Evolutionary conservation across 257 asterid genomes (phyloP), one percentile per base, ranked within the genome.

Genomic region (Asclepias syriaca): DNA sequence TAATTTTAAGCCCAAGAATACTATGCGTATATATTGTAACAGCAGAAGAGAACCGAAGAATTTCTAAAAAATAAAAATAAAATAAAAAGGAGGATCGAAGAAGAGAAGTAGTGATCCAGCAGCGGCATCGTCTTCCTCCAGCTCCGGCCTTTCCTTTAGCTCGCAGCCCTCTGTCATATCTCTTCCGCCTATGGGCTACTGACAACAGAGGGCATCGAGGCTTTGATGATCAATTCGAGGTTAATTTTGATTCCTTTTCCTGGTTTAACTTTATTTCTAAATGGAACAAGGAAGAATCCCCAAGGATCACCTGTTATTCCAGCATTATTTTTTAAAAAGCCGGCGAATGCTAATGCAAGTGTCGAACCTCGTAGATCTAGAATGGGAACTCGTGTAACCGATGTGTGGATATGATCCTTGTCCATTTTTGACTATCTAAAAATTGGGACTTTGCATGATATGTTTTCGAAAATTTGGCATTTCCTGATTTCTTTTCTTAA

Each of bases 111-210:
- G 65, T 11, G 65, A 59, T 11, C 40, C 40, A 4, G 19, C 40
- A 4, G 34, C 65, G 65, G 66, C 45, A 29, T 12, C 45, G 45
- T 60, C 66, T 27, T 16, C 39, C 64, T 22, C 64, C 37, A 24
- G 32, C 64, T 22, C 64, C 37, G 12, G 32, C 37, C 64, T 22
- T 34, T 12, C 34, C 5, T 4, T 22, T 24, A 29, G 66, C 21
- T 60, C 21, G 40, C 43, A 19, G 66, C 66, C 66, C 66, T 27
- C 43, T 34, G 43, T n/a, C 66, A 14, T 10, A 27, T 40, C 45
- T 60, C 66, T n/a, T 60, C 66, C n/a, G 43, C 66, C 45, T 29
- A 29, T 21, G 66, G 66, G 21, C 45, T 60, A 60, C 40, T 21
- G 39, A 14, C 66, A 29, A 14, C 10, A 14, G 66, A 60, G 45